Percentiles rank a stretch among this genome's conserved stretches.
Evolutionary conservation across 768 basidiomycete species (phyloP).

Genomic region (Postia placenta): DNA sequence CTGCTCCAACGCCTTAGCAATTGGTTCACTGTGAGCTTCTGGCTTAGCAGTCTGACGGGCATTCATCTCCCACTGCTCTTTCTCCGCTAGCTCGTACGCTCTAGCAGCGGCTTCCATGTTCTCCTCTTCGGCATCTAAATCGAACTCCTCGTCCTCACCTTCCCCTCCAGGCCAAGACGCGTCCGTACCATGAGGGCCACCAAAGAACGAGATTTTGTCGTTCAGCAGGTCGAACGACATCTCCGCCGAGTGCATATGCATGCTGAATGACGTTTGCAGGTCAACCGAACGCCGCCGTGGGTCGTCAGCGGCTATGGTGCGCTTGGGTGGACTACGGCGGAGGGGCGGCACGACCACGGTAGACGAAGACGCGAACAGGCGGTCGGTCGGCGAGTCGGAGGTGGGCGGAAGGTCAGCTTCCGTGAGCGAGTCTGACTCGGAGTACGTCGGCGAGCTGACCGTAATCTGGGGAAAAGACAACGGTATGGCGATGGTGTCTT

Average conservation of each 20-base stretch:
- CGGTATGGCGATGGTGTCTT: background rate
- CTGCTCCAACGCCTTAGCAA: no score
- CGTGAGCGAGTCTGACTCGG: conserved; percentile 2
- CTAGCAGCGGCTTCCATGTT: conserved; percentile 17
- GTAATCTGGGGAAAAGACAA: conserved; percentile 15
- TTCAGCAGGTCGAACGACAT: conserved; percentile 31
- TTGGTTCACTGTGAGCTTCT: background rate
- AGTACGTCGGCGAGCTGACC: conserved; percentile 10
- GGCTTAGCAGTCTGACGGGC: background rate
- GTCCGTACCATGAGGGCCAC: conserved; percentile 17
- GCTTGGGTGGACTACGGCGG: conserved; percentile 5
- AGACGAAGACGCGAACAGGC: background rate
- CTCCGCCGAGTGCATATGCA: conserved; percentile 27
- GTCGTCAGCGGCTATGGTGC: conserved; percentile 11
- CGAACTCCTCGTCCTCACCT: conserved; percentile 21
- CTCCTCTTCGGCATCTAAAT: conserved; percentile 19
- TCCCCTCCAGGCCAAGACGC: conserved; percentile 20
- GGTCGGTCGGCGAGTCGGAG: background rate
- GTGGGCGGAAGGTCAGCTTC: conserved; percentile 1
- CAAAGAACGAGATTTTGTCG: conserved; percentile 29
- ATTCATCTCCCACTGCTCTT: background rate
- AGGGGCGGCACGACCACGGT: conserved; percentile 8
- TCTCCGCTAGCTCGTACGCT: conserved; percentile 11
- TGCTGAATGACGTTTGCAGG: conserved; percentile 28
- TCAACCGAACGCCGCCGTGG: conserved; percentile 27